Evolutionary conservation across 257 asterid genomes (phyloP).

Genomic region (Solanum stenotomum): DNA sequence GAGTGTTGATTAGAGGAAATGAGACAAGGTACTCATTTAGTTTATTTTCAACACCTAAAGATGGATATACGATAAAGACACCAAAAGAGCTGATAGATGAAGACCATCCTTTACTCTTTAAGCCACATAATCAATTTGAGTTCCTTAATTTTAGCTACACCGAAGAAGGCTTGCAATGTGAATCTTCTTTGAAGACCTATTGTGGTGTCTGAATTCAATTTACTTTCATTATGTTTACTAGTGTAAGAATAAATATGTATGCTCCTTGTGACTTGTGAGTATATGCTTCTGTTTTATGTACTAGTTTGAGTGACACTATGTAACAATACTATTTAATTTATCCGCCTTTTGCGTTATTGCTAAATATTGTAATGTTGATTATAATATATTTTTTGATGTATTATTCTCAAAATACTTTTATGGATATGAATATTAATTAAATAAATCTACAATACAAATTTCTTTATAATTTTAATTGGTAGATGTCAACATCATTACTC

Average conservation of each 20-base stretch:
- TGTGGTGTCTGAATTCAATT: constrained; percentile 19
- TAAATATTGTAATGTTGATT: no score
- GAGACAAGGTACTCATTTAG: constrained; percentile 33
- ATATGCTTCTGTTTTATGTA: not conserved
- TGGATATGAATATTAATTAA: no score
- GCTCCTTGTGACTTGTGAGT: not conserved
- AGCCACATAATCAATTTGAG: constrained; percentile 29
- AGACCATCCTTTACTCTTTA: constrained; percentile 39
- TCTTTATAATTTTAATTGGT: no score
- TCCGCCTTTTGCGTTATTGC: no score
- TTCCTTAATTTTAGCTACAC: constrained; percentile 23
- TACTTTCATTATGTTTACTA: not conserved
- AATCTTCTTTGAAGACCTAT: constrained; percentile 23
- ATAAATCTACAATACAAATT: no score
- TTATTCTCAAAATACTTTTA: no score
- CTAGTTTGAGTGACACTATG: no score
- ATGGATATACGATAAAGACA: constrained; percentile 21
- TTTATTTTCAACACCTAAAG: constrained; percentile 18
- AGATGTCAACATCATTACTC: no score
- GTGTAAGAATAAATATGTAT: not conserved
- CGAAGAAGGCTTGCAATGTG: constrained; percentile 13
- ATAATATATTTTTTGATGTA: not conserved
- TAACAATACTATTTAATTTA: no score
- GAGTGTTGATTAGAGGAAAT: constrained; percentile 35
- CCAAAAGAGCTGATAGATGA: constrained; percentile 41